Evolutionary conservation across 305 asterid species (phyloP).

Genomic region (Solanum hybrid): DNA sequence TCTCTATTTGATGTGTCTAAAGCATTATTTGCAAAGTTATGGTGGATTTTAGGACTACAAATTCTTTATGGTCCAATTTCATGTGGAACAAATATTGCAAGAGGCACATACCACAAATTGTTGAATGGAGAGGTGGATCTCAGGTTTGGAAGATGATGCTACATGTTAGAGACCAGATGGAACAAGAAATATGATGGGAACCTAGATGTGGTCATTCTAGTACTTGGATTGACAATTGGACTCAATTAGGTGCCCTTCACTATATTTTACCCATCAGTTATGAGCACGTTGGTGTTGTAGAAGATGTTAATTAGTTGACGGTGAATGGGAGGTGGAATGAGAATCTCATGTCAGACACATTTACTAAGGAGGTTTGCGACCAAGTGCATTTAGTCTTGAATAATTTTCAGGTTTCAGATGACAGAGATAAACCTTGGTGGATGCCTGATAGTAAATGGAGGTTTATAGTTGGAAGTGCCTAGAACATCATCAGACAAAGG

Average conservation of each 20-base stretch:
- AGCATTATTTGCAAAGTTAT: not conserved
- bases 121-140: not conserved
- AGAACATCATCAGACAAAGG: not conserved
- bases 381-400: not conserved
- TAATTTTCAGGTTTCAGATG: not conserved
- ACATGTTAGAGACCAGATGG: not conserved
- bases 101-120: not conserved
- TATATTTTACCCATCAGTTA: not conserved
- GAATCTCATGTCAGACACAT: not conserved
- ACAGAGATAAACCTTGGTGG: not conserved
- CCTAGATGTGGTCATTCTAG: not conserved
- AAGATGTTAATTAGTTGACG: not conserved
- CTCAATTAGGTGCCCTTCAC: not conserved
- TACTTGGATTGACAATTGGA: not conserved
- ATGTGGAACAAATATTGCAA: not conserved
- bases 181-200: not conserved
- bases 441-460: not conserved
- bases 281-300: not conserved
- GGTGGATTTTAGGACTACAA: not conserved
- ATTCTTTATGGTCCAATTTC: not conserved
- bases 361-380: not conserved
- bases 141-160: not conserved
- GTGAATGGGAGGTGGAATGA: not conserved
- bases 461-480: not conserved
- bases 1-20: not conserved